phyloP scores from a whole-genome alignment of 2,329 filamentous ascomycete genomes.

The Phaeosphaeria sp. region DNA sequence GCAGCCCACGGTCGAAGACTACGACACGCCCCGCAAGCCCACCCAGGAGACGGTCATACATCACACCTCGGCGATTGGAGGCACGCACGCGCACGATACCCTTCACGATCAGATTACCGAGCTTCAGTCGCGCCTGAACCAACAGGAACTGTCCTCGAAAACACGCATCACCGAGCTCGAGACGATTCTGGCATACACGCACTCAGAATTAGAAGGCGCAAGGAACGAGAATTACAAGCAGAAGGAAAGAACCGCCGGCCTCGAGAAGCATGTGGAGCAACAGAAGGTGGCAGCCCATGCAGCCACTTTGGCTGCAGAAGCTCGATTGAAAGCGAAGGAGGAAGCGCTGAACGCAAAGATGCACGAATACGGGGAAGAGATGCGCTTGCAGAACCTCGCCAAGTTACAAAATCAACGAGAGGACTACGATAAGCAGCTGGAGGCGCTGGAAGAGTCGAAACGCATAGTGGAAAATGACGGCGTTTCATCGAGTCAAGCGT shows the following conservation, averaged over 20 bases:
- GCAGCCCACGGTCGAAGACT: slow-evolving; percentile 47
- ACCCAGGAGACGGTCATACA: slow-evolving; percentile 46
- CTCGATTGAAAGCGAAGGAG: slow-evolving; percentile 25
- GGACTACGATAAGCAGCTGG: slow-evolving; percentile 30
- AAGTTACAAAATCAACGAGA: slow-evolving; percentile 36
- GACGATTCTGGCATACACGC: slow-evolving; percentile 42
- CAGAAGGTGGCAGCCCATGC: slow-evolving; percentile 17
- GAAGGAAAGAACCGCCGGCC: slow-evolving; percentile 25
- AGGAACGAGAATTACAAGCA: slow-evolving; percentile 40
- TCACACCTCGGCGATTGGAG: slow-evolving; percentile 25
- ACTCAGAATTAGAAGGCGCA: slow-evolving; percentile 38
- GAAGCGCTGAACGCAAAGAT: slow-evolving; percentile 28
- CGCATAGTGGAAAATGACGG: slow-evolving; percentile 18
- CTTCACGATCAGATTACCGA: slow-evolving; percentile 28
- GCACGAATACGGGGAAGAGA: slow-evolving; percentile 36
- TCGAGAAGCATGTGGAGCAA: slow-evolving; percentile 25
- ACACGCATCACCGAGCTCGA: slow-evolving; percentile 45
- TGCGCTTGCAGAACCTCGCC: slow-evolving; percentile 30
- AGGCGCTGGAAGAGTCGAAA: slow-evolving; percentile 23
- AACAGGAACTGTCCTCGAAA: slow-evolving; percentile 35
- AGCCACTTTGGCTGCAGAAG: slow-evolving; percentile 10
- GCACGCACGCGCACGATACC: slow-evolving; percentile 15
- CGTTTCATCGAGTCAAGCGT: slow-evolving; percentile 7
- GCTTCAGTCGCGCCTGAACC: slow-evolving; percentile 33
- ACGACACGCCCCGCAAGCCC: slow-evolving; percentile 45